Conservation (phyloP, 164 flowering plant species). For the Stephania cephalantha region DNA sequence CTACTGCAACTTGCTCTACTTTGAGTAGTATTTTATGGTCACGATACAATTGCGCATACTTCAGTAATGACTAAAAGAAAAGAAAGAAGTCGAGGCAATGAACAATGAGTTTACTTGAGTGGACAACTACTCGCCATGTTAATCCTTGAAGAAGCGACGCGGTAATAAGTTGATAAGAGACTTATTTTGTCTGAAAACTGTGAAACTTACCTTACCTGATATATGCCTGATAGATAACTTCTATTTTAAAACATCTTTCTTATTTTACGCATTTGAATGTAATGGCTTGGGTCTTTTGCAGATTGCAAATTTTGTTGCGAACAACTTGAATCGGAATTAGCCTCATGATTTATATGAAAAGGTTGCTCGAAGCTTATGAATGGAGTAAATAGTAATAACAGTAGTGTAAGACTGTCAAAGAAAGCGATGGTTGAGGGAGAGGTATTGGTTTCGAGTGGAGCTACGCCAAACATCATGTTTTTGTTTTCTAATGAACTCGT, state of each 20-base stretch:
- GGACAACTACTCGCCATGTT: neutral
- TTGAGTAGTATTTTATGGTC: neutral
- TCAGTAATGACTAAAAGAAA: too few species aligned
- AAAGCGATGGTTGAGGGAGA: neutral
- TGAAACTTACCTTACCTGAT: neutral
- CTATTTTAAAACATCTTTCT: neutral
- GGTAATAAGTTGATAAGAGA: neutral
- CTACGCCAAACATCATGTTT: neutral
- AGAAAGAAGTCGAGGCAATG: neutral
- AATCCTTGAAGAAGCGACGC: neutral
- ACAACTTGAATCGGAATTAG: conserved; percentile 69
- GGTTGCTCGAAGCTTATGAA: conserved; percentile 71
- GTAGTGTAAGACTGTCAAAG: neutral
- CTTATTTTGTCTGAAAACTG: neutral
- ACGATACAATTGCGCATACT: neutral
- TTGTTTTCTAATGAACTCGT: neutral
- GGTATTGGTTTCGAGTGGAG: neutral
- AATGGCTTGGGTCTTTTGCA: conserved; percentile 30
- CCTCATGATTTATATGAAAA: conserved; percentile 83
- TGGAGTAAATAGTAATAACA: too few species aligned
- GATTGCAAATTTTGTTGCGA: conserved; percentile 83
- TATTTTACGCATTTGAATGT: neutral
- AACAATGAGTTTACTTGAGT: neutral
- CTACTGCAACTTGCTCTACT: neutral
- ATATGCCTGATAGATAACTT: neutral